Conservation (phyloP, 805 yeast genomes). For the Candida suzukii region DNA sequence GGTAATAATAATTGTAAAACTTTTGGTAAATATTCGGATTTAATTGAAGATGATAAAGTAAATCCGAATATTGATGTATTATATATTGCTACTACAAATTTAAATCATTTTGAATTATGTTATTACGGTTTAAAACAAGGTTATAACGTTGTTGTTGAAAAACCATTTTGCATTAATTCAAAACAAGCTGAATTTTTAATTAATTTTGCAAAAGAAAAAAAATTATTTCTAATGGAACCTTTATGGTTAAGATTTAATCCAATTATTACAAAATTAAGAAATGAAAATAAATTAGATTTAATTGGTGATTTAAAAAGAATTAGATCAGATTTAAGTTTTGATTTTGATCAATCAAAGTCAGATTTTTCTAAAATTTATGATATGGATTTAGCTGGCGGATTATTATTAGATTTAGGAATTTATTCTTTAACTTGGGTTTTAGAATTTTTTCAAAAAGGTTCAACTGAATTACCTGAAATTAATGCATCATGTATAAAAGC, state of each 20-base stretch:
- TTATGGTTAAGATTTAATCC: slow-evolving; percentile 53
- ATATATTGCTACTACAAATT: slow-evolving; percentile 50
- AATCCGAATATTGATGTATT: slow-evolving; percentile 39
- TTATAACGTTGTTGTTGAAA: slow-evolving; percentile 46
- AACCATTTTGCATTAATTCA: slow-evolving; percentile 45
- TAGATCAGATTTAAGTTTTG: slow-evolving; percentile 29
- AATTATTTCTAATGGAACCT: slow-evolving; percentile 49
- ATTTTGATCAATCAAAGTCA: slow-evolving; percentile 7
- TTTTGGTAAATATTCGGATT: slow-evolving; percentile 31
- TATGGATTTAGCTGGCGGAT: slow-evolving; percentile 47
- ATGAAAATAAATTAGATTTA: slow-evolving; percentile 11
- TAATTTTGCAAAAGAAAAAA: slow-evolving; percentile 34
- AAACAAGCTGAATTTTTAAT: slow-evolving; percentile 36
- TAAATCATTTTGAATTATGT: slow-evolving; percentile 38
- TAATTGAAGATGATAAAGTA: slow-evolving; percentile 30
- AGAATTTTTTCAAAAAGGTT: slow-evolving; percentile 28
- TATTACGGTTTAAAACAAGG: slow-evolving; percentile 34
- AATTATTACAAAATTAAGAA: slow-evolving; percentile 24
- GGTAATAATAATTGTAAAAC: slow-evolving; percentile 3
- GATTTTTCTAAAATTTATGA: slow-evolving; percentile 27
- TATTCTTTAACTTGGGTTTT: slow-evolving; percentile 42
- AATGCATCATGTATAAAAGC: slow-evolving; percentile 22
- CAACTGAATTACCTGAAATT: slow-evolving; percentile 16
- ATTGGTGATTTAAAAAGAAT: slow-evolving; percentile 44
- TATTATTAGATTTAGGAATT: slow-evolving; percentile 47